Conservation (phyloP, 768 basidiomycete species). For the Tubosaeta sp. region DNA sequence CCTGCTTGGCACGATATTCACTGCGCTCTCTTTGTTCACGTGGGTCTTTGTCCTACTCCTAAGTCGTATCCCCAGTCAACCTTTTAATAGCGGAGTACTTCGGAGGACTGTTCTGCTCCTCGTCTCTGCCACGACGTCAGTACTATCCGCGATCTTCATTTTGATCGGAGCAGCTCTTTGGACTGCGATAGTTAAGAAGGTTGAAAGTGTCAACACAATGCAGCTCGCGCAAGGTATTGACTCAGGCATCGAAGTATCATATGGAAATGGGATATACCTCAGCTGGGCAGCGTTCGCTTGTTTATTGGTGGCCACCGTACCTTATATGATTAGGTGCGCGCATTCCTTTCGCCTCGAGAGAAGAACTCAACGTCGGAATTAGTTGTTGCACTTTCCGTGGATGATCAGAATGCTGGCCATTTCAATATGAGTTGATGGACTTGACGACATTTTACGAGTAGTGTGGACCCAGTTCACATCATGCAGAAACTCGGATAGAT, state of each 20-base stretch:
- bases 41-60: conserved; percentile 34
- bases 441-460: conserved; percentile 14
- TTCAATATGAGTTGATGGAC: conserved; percentile 13
- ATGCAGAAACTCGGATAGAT: conserved; percentile 5
- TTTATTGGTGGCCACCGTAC: conserved; percentile 59
- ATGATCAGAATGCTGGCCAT: conserved; percentile 36
- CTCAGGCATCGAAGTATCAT: conserved; percentile 60
- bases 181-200: conserved; percentile 69
- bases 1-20: conserved; percentile 65
- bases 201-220: conserved; percentile 53
- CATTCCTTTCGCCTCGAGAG: not conserved
- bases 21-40: conserved; percentile 63
- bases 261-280: conserved; percentile 59
- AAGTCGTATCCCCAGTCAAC: conserved; percentile 1
- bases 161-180: conserved; percentile 71
- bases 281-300: conserved; percentile 74
- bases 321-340: conserved; percentile 73
- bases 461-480: conserved; percentile 1
- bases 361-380: conserved; percentile 3
- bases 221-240: conserved; percentile 39
- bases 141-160: conserved; percentile 56
- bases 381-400: conserved; percentile 83
- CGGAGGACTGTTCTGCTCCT: conserved; percentile 66
- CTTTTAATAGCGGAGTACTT: conserved; percentile 51
- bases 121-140: conserved; percentile 58